Base-by-base conservation (phyloP, 129 eudicot genomes). In the Silybum marianum region DNA sequence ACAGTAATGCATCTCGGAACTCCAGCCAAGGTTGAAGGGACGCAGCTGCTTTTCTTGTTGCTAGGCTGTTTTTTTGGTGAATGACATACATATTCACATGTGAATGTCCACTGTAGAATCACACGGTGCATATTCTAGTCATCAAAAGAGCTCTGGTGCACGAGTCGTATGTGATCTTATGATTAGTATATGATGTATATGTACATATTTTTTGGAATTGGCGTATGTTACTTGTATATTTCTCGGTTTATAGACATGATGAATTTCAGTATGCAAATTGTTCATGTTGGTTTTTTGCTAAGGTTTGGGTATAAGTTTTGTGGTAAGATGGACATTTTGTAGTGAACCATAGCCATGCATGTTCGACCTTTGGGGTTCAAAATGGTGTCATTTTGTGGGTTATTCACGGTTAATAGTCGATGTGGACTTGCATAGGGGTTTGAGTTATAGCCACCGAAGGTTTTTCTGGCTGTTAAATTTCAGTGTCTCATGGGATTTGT, bases 1-100 rank as follows among this genome's bases (percentile, higher is more conserved):
- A 68, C 48, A 42, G 65, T 74, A 66, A 76, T 74, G 75, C 73
- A 26, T 26, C 73, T 26, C 73, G 44, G 46, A 65, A 65, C 69
- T 23, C 26, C 69, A 21, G 30, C 69, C 73, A n/a, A 18, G 24
- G 80, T 74, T 81, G 69, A 66, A 81, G 80, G 75, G 74, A 81
- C 6, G 5, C 14, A 19, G 73, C 46, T 72, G 30, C 14, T 34
- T 39, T 69, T 26, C 40, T 16, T 69, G 19, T 32, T 69, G 42
- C 51, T 72, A 69, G 28, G 73, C 7, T 69, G 16, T 12, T 44
- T 14, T 14, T 54, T 54, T 21, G 26, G 69, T 23, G 28, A 65
- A 65, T 23, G 69, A 21, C 7, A 65, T 10, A 22, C 28, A 21
- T 12, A 9, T 65, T 21, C 69, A 65, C 26, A 65, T 19, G 23